phyloP scores from a whole-genome alignment of 192 early-diverging fungal genomes.

The Linnemannia exigua region DNA sequence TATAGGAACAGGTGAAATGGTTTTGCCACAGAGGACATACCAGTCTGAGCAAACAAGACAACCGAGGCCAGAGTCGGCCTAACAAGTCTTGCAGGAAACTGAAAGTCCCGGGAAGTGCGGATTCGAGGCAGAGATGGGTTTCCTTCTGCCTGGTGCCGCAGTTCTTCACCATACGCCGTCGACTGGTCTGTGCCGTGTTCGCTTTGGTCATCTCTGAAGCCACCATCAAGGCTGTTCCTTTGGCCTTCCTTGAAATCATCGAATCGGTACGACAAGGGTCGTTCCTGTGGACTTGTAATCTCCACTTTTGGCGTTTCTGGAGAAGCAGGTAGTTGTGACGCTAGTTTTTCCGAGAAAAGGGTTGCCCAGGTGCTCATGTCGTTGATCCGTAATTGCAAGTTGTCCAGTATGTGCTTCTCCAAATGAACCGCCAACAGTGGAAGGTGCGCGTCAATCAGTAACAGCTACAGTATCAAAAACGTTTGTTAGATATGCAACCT shows the following conservation, averaged over 20 bases:
- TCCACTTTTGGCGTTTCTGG: neutral
- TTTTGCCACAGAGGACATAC: conserved; percentile 18
- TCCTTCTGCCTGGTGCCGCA: conserved; percentile 46
- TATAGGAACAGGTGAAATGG: too few species aligned
- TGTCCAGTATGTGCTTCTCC: conserved; percentile 60
- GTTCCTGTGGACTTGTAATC: neutral
- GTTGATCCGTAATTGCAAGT: conserved; percentile 39
- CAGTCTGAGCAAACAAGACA: conserved; percentile 45
- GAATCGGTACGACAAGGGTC: neutral
- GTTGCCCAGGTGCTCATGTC: conserved; percentile 40
- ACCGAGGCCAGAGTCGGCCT: conserved; percentile 58
- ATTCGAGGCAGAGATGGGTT: neutral
- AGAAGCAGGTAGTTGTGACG: neutral
- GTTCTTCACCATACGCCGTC: conserved; percentile 49
- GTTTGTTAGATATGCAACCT: neutral
- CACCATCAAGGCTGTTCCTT: conserved; percentile 18
- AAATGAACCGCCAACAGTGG: conserved; percentile 62
- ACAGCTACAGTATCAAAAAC: conserved; percentile 13
- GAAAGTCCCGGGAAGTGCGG: conserved; percentile 7
- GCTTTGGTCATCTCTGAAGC: conserved; percentile 39
- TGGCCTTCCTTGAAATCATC: conserved; percentile 6
- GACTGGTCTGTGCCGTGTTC: conserved; percentile 51
- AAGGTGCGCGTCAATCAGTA: conserved; percentile 47
- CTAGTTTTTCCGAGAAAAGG: conserved; percentile 39
- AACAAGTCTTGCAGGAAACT: conserved; percentile 3